Percentiles rank a stretch among this genome's conserved stretches.
These are phyloP conservation scores for Tolypocladium cylindrosporum DNA, from an alignment of 2,329 filamentous ascomycete species.

Conservation along the genomic window DNA sequence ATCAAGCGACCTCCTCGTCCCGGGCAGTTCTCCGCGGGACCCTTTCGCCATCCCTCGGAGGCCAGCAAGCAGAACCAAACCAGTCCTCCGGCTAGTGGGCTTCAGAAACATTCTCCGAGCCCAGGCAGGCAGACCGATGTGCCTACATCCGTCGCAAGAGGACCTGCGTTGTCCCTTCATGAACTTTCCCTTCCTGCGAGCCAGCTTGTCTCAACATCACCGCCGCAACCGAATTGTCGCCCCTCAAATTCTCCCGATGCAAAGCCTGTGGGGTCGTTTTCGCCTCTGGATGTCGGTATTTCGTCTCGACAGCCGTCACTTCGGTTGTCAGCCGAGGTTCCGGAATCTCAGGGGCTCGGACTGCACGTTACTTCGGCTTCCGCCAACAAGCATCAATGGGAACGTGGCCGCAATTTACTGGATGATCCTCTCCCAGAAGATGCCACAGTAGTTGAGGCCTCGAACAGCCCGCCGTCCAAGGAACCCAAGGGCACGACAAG, in stretches of 20 bases:
- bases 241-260: background rate
- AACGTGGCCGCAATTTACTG: background rate
- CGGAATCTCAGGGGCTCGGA: background rate
- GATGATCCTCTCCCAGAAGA: background rate
- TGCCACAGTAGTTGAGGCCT: background rate
- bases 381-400: background rate
- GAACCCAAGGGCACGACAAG: background rate
- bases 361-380: background rate
- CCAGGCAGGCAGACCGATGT: background rate
- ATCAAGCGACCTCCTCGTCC: constrained; percentile 6
- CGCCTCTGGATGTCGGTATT: background rate
- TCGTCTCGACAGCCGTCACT: background rate
- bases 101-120: background rate
- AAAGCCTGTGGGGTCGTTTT: background rate
- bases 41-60: background rate
- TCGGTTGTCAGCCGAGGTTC: background rate
- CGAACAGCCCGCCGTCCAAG: background rate
- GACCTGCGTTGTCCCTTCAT: background rate
- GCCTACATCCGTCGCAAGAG: background rate
- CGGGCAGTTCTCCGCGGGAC: constrained; percentile 7
- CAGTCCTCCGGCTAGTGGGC: background rate
- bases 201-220: background rate
- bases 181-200: constrained; percentile 1
- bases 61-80: background rate
- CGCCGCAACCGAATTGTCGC: background rate